These are phyloP conservation scores for Inonotus hispidus DNA, from an alignment of 1,284 basidiomycete genomes.

Conservation along the genomic window DNA sequence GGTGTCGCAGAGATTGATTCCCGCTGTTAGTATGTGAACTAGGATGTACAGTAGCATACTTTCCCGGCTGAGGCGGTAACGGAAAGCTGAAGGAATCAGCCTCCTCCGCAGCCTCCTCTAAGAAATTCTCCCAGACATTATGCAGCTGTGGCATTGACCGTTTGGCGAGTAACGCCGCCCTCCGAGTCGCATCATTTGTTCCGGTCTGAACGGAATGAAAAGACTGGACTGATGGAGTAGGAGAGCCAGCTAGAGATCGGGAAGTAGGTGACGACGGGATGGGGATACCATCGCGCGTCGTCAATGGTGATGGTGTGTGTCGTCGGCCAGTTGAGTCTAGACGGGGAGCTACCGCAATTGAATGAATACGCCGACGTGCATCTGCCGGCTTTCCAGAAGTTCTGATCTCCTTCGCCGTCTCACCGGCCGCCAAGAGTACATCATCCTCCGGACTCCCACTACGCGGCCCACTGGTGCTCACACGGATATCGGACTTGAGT, in stretches of 20 bases:
- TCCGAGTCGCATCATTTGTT: neutral
- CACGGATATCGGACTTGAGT: neutral
- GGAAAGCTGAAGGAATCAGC: conserved; percentile 1
- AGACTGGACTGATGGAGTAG: conserved; percentile 3
- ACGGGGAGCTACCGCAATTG: neutral
- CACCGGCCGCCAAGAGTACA: conserved; percentile 16
- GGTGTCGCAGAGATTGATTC: neutral
- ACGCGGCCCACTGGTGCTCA: neutral
- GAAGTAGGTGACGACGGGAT: neutral
- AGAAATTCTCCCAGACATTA: conserved; percentile 16
- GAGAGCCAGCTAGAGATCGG: neutral
- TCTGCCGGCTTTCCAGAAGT: neutral
- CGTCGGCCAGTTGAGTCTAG: neutral
- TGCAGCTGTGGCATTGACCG: conserved; percentile 17
- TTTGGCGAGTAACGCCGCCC: conserved; percentile 7
- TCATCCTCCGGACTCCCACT: conserved; percentile 13
- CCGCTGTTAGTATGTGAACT: neutral
- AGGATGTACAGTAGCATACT: neutral
- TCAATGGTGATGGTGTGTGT: conserved; percentile 15
- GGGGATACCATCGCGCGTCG: neutral
- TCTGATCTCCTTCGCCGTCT: conserved; percentile 12
- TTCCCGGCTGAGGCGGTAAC: neutral
- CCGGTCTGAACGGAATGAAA: neutral
- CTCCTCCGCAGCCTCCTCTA: conserved; percentile 14
- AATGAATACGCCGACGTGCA: conserved; percentile 8